Percentiles rank a stretch among this genome's conserved stretches.
Conservation (phyloP, 345 rosid species). For the Hevea brasiliensis region DNA sequence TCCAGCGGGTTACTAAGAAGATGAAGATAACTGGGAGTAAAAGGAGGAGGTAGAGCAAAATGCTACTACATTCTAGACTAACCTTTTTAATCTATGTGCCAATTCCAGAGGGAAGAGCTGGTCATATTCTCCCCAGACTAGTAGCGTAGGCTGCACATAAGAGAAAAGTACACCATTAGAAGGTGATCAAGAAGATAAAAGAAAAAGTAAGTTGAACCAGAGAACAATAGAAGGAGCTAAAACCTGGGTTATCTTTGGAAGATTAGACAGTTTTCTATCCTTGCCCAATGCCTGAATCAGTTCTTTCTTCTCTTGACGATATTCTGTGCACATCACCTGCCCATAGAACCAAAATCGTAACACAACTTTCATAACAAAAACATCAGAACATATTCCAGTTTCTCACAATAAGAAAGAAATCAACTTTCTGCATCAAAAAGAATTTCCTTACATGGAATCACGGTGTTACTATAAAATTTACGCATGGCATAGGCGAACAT, state of each 20-base stretch:
- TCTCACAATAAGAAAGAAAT: background rate
- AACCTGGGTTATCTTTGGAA: conserved; percentile 78
- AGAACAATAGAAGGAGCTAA: background rate
- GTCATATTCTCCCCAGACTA: conserved; percentile 88
- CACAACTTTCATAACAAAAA: background rate
- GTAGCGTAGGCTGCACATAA: conserved; percentile 55
- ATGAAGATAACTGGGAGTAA: background rate
- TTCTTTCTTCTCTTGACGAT: conserved; percentile 69
- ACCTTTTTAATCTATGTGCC: conserved; percentile 74
- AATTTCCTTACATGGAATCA: no score
- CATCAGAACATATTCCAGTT: conserved; percentile 3
- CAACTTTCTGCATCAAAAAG: background rate
- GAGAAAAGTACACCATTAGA: background rate
- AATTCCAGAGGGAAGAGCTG: conserved; percentile 75
- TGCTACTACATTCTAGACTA: background rate
- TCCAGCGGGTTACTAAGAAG: background rate
- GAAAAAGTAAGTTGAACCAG: background rate
- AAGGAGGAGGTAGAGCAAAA: background rate
- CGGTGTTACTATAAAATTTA: no score
- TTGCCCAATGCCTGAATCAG: conserved; percentile 65
- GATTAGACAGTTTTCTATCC: conserved; percentile 61
- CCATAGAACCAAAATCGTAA: conserved; percentile 7
- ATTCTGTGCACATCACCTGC: conserved; percentile 80
- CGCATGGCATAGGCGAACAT: background rate
- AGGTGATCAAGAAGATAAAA: background rate